Evolutionary conservation across 768 basidiomycete species (phyloP).

Genomic region (Coprinellus micaceus): DNA sequence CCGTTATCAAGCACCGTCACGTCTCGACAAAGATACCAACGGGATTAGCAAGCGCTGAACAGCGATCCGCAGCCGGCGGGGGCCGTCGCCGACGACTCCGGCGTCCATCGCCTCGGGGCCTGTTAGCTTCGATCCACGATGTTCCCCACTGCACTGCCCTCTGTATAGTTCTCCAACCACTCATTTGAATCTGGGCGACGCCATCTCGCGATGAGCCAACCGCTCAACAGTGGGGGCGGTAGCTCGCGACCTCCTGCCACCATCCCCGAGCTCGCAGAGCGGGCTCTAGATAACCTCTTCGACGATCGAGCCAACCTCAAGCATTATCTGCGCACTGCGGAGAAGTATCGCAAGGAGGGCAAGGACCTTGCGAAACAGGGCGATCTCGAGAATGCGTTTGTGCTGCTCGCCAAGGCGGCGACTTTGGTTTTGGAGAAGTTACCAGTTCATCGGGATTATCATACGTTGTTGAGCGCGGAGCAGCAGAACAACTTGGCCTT

Average conservation of each 20-base stretch:
- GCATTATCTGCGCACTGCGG: conserved; percentile 61
- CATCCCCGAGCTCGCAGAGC: conserved; percentile 64
- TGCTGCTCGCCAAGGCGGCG: conserved; percentile 68
- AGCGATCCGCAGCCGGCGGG: neutral
- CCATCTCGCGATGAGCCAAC: neutral
- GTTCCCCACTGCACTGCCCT: conserved; percentile 3
- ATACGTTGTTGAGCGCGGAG: conserved; percentile 44
- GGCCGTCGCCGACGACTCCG: neutral
- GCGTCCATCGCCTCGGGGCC: neutral
- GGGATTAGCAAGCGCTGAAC: too few species aligned
- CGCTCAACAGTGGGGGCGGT: neutral
- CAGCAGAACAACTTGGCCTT: conserved; percentile 66
- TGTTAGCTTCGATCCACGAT: neutral
- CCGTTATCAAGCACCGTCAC: too few species aligned
- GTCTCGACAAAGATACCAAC: too few species aligned
- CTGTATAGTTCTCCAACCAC: neutral
- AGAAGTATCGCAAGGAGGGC: conserved; percentile 56
- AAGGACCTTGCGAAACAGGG: conserved; percentile 42
- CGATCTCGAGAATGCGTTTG: conserved; percentile 69
- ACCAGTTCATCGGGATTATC: conserved; percentile 68
- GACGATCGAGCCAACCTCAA: conserved; percentile 61
- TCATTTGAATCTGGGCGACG: neutral
- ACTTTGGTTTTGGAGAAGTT: conserved; percentile 76
- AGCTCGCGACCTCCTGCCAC: conserved; percentile 42
- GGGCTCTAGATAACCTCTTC: conserved; percentile 52